These are phyloP conservation scores for Choricystis sp. DNA, from an alignment of 139 green algal species.

Conservation along the genomic window DNA sequence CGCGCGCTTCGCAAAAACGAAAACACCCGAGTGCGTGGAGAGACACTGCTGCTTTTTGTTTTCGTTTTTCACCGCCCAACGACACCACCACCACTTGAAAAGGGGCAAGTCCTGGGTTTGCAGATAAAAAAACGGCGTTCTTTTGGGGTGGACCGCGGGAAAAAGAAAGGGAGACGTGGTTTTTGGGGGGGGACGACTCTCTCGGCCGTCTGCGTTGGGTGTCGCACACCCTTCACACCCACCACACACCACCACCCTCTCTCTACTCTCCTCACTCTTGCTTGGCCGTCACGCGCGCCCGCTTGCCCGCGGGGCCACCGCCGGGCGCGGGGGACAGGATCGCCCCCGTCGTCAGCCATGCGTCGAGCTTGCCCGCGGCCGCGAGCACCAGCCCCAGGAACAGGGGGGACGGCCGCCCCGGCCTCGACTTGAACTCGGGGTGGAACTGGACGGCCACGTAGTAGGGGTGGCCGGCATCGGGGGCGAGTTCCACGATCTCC, in stretches of 20 bases:
- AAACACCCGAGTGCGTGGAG: too few relatives aligned
- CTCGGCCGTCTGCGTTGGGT: too few relatives aligned
- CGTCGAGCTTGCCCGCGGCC: conserved; percentile 15
- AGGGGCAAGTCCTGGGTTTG: too few relatives aligned
- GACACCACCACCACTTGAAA: too few relatives aligned
- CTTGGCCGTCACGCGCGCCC: background rate
- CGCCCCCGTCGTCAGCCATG: conserved; percentile 2
- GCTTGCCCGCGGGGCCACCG: background rate
- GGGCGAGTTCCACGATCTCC: conserved; percentile 88
- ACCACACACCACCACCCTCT: background rate
- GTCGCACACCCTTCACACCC: too few relatives aligned
- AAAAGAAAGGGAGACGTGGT: too few relatives aligned
- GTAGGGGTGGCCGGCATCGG: conserved; percentile 22
- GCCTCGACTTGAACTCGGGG: conserved; percentile 80
- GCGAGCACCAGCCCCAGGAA: conserved; percentile 82
- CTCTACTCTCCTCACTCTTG: background rate
- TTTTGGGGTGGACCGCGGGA: too few relatives aligned
- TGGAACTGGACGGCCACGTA: conserved; percentile 50
- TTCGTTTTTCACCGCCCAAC: too few relatives aligned
- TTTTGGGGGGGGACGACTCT: too few relatives aligned
- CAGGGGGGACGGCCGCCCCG: conserved; percentile 54
- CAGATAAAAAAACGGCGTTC: too few relatives aligned
- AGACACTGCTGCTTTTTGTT: too few relatives aligned
- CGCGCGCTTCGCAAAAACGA: too few relatives aligned
- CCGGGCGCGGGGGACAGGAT: background rate